Conservation (phyloP, 371 early-diverging fungal species). For the Mucor velutinosus region DNA sequence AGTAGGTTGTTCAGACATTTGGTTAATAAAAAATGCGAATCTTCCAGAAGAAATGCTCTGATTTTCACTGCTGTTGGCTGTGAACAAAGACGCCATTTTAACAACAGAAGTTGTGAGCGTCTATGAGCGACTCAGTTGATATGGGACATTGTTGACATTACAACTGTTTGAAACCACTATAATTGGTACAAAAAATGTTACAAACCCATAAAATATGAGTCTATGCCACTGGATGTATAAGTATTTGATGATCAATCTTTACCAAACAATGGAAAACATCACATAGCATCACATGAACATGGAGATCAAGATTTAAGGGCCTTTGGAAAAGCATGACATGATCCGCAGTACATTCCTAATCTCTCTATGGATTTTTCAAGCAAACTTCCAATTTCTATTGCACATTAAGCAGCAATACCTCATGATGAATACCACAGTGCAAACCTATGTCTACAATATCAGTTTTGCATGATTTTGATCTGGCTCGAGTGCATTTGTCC, state of each 20-base stretch:
- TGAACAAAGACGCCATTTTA: too few species aligned
- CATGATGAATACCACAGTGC: neutral
- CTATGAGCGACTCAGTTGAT: neutral
- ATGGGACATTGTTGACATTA: neutral
- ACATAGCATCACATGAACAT: neutral
- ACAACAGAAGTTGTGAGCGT: neutral
- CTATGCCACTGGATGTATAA: too few species aligned
- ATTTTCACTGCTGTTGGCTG: neutral
- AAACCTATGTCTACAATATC: neutral
- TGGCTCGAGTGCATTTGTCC: neutral
- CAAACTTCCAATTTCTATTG: neutral
- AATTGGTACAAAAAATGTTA: neutral
- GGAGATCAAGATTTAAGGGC: neutral
- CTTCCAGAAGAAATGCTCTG: constrained; percentile 2
- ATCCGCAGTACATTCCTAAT: neutral
- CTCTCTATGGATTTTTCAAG: too few species aligned
- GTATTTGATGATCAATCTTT: too few species aligned
- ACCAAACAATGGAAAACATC: too few species aligned
- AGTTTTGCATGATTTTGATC: neutral
- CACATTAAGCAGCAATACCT: neutral
- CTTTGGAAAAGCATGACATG: neutral
- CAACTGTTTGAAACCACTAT: neutral
- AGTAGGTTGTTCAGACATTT: constrained; percentile 19
- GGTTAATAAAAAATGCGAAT: neutral
- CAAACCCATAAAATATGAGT: too few species aligned